Evolutionary conservation across 371 early-diverging fungal genomes (phyloP), one percentile per base, ranked within the genome.

Genomic region (Cokeromyces recurvatus): DNA sequence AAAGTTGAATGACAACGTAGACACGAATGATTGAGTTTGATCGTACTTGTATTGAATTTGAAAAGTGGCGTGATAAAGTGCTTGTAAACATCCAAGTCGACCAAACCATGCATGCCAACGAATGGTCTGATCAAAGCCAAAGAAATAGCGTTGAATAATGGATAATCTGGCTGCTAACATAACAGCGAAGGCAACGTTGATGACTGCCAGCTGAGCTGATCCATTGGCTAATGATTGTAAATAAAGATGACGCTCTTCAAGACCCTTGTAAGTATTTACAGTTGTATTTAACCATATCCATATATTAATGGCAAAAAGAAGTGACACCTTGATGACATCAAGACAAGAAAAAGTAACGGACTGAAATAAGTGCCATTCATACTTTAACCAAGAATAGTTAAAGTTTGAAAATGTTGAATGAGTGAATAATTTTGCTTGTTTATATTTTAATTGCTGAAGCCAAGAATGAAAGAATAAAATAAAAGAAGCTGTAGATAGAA

Each of bases 21-120:
- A 9, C 35, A 4, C 14, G 14, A 11, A 11, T 8, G 29, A 8
- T 5, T 8, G 29, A 8, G 11, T 11, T 15, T 9, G 4, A 6
- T 19, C 4, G 36, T 66, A 64, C 24, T 62, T 58, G 27, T 25
- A 46, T 7, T 55, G 46, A 0, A 62, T 39, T 22, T 71, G 65
- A 48, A 55, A 68, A 2, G 59, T 54, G 1, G 53, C 61, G 37
- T 72, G 72, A 24, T 59, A 65, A 9, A 68, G 35, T 0, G 48
- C 55, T 31, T 58, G 55, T 12, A 57, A 9, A 10, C 38, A 51
- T 0, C 53, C 72, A 0, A 65, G 2, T 5, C 59, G 24, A 2
- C 53, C 62, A 43, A 72, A 64, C 64, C 68, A 72, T 16, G 34
- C 38, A 46, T 72, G 72, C 66, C 64, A 72, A 3, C 29, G 25